Percentiles rank a stretch among this genome's conserved stretches.
phyloP scores from a whole-genome alignment of 495 filamentous ascomycete genomes.

The Aspergillus saccharolyticus region DNA sequence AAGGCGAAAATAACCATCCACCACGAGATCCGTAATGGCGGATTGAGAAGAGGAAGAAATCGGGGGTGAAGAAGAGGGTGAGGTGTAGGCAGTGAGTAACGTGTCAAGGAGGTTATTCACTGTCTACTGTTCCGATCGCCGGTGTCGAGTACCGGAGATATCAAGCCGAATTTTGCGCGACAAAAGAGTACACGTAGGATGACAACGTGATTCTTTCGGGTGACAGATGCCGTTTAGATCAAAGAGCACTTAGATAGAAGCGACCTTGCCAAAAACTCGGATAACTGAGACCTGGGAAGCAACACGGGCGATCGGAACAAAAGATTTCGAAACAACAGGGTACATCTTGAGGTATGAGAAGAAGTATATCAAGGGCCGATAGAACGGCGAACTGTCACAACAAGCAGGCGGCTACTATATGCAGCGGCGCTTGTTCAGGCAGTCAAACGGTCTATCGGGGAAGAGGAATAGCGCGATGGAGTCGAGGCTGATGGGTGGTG shows the following conservation, averaged over 20 bases:
- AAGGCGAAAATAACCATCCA: slow-evolving; percentile 10
- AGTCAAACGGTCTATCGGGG: slow-evolving; percentile 21
- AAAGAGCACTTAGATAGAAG: slow-evolving; percentile 18
- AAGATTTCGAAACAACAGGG: slow-evolving; percentile 23
- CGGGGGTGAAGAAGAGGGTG: slow-evolving; percentile 3
- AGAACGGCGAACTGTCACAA: slow-evolving; percentile 19
- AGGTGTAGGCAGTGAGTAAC: slow-evolving; percentile 3
- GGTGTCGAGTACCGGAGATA: slow-evolving; percentile 21
- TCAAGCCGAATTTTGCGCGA: slow-evolving; percentile 19
- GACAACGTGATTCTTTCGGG: slow-evolving; percentile 14
- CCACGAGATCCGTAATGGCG: slow-evolving; percentile 1
- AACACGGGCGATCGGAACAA: slow-evolving; percentile 31
- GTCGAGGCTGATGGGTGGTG: slow-evolving; percentile 3
- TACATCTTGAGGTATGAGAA: slow-evolving; percentile 29
- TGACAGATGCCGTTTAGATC: slow-evolving; percentile 10
- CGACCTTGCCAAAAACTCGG: slow-evolving; percentile 21
- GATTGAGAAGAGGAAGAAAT: slow-evolving; percentile 3
- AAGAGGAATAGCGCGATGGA: slow-evolving; percentile 5
- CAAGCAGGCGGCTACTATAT: slow-evolving; percentile 21
- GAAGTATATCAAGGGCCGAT: slow-evolving; percentile 22
- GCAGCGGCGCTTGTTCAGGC: slow-evolving; percentile 21
- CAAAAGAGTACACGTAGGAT: slow-evolving; percentile 14
- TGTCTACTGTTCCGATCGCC: slow-evolving; percentile 26
- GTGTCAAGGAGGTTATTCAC: slow-evolving; percentile 8
- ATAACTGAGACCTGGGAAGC: slow-evolving; percentile 26